Percentiles rank a stretch among this genome's conserved stretches.
phyloP scores from a whole-genome alignment of 1,284 basidiomycete genomes.

The Sanghuangporus sanghuang region DNA sequence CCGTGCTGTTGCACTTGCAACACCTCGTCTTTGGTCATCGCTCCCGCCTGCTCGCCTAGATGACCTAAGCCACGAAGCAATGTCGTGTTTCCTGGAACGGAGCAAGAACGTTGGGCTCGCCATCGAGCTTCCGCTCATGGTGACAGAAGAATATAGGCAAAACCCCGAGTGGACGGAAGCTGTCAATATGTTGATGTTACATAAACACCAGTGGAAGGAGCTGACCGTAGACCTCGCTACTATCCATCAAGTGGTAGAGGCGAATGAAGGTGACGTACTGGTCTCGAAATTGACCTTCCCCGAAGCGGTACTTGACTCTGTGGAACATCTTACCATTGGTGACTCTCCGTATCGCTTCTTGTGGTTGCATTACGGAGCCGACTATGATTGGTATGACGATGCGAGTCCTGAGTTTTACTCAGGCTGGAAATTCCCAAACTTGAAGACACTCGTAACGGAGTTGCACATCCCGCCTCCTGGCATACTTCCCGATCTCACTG shows the following conservation, averaged over 20 bases:
- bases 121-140: neutral
- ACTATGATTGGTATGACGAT: neutral
- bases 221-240: neutral
- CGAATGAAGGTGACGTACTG: neutral
- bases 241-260: neutral
- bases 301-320: neutral
- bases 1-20: neutral
- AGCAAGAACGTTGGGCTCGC: neutral
- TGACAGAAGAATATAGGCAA: neutral
- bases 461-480: slow-evolving; percentile 3
- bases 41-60: neutral
- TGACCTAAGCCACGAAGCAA: neutral
- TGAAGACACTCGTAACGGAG: neutral
- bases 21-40: neutral
- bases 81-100: neutral
- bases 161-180: neutral
- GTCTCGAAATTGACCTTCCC: neutral
- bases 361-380: neutral
- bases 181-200: neutral
- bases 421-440: neutral
- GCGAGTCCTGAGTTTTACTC: neutral
- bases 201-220: neutral
- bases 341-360: neutral
- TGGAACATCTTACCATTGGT: neutral
- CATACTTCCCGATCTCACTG: neutral